Evolutionary conservation across 306 rosid species (phyloP).

Genomic region (Casuarina cunninghamiana): DNA sequence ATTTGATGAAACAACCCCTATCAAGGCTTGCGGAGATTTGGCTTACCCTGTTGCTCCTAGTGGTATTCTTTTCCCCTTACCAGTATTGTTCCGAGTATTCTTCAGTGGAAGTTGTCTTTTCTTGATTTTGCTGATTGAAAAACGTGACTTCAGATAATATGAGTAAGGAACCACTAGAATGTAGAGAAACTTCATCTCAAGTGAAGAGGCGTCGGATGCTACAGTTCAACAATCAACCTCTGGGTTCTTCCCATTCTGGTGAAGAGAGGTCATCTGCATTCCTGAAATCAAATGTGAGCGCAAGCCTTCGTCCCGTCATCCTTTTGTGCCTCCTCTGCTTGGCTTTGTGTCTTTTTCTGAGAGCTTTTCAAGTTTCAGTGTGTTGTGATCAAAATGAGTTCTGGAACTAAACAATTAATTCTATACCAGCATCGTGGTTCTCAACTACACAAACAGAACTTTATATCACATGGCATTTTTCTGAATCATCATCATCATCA

Average conservation of each 20-base stretch:
- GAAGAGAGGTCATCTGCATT: conserved; percentile 54
- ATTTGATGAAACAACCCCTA: conserved; percentile 87
- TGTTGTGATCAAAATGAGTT: not conserved
- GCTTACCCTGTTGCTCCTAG: conserved; percentile 45
- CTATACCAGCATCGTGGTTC: conserved; percentile 2
- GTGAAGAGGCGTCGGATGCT: conserved; percentile 84
- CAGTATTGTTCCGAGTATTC: conserved; percentile 2
- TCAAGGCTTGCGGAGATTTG: conserved; percentile 79
- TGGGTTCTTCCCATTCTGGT: conserved; percentile 36
- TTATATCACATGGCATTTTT: not conserved
- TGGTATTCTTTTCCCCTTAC: conserved; percentile 38
- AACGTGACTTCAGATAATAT: conserved; percentile 44
- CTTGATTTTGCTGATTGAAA: conserved; percentile 19
- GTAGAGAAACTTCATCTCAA: conserved; percentile 61
- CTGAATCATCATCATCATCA: not conserved
- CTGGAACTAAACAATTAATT: not conserved
- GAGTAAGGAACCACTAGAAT: conserved; percentile 48
- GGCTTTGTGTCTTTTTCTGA: not conserved
- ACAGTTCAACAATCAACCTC: conserved; percentile 51
- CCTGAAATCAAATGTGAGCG: conserved; percentile 64
- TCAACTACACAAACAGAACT: conserved; percentile 12
- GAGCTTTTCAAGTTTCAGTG: not conserved
- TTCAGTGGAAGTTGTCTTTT: conserved; percentile 10
- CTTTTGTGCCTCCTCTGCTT: not conserved
- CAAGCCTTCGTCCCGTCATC: not conserved